Evolutionary conservation across 345 rosid genomes (phyloP).

Genomic region (Eucalyptus coolabah): DNA sequence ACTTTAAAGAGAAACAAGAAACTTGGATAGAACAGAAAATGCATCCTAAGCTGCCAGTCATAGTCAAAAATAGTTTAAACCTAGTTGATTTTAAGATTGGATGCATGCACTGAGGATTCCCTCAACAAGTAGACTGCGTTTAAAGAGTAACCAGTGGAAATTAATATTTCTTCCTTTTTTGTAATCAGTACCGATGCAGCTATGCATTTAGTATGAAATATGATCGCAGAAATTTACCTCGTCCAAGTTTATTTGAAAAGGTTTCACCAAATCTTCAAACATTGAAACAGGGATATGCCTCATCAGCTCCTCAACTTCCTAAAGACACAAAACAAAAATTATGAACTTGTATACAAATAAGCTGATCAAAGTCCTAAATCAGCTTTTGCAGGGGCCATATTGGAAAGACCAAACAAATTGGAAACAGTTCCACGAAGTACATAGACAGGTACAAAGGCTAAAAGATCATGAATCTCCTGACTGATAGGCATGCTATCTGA

Average conservation of each 20-base stretch:
- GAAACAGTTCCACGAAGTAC: background rate
- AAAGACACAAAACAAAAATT: background rate
- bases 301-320: slow-evolving; percentile 83
- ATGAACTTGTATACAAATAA: background rate
- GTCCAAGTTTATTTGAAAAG: slow-evolving; percentile 58
- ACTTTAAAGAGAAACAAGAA: background rate
- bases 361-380: background rate
- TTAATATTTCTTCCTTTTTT: background rate
- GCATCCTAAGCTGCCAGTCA: background rate
- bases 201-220: background rate
- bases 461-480: background rate
- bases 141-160: background rate
- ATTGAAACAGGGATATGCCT: slow-evolving; percentile 49
- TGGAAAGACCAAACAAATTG: background rate
- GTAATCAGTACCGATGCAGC: background rate
- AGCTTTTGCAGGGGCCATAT: background rate
- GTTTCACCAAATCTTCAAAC: slow-evolving; percentile 89
- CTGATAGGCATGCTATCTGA: background rate
- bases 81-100: background rate
- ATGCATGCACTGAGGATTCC: background rate
- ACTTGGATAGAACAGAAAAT: background rate
- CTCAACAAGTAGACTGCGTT: background rate
- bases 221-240: slow-evolving; percentile 30
- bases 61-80: background rate
- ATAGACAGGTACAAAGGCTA: background rate